Conservation (phyloP, 768 basidiomycete species). For the Lepiota brunneoincarnata region DNA sequence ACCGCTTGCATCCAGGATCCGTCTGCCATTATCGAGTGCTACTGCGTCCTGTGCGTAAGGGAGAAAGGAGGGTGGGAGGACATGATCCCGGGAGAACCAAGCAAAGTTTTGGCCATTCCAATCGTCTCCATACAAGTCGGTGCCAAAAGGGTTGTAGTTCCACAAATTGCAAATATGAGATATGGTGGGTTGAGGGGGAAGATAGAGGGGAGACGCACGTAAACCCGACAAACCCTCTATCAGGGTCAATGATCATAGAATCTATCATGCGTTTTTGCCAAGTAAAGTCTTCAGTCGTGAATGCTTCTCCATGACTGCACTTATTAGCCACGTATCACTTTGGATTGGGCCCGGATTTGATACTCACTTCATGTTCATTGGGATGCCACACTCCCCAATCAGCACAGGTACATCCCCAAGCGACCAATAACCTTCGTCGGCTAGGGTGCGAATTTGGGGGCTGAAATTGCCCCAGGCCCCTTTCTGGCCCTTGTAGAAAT, state of each 20-base stretch:
- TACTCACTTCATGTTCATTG: conserved; percentile 94
- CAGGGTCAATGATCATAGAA: conserved; percentile 81
- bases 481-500: conserved; percentile 87
- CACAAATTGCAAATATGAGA: conserved; percentile 57
- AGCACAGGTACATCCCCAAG: conserved; percentile 83
- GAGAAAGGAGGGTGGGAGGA: conserved; percentile 51
- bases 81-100: conserved; percentile 75
- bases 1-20: conserved; percentile 79
- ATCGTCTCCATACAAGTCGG: conserved; percentile 73
- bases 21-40: conserved; percentile 79
- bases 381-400: conserved; percentile 91
- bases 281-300: conserved; percentile 66
- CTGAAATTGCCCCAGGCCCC: conserved; percentile 82
- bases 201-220: conserved; percentile 54
- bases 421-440: conserved; percentile 61
- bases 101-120: conserved; percentile 99
- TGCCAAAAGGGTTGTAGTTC: conserved; percentile 92
- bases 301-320: conserved; percentile 65
- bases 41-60: conserved; percentile 58
- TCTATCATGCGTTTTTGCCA: conserved; percentile 96
- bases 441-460: conserved; percentile 78
- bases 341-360: neutral
- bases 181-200: neutral
- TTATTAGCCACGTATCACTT: too few relatives aligned
- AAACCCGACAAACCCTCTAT: conserved; percentile 75